Conservation (phyloP, 1,139 yeast genomes). For the Torulaspora pretoriensis region DNA sequence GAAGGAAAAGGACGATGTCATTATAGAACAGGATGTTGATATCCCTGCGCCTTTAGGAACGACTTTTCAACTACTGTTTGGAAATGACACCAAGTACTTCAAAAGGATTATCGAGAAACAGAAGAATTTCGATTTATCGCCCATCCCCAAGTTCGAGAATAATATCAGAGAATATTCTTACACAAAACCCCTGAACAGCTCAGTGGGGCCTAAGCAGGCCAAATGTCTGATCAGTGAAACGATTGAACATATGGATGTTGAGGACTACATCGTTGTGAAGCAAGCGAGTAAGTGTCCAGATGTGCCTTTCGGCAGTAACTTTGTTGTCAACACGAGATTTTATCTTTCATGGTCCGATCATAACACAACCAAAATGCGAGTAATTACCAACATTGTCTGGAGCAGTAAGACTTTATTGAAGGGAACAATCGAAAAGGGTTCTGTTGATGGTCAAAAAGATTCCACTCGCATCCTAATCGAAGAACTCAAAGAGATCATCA, state of each 20-base stretch:
- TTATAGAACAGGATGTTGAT: conserved; percentile 54
- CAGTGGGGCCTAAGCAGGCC: conserved; percentile 95
- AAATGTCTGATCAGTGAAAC: conserved; percentile 73
- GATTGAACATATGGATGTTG: conserved; percentile 58
- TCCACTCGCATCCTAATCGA: conserved; percentile 56
- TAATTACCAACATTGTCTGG: conserved; percentile 78
- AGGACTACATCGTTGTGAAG: conserved; percentile 52
- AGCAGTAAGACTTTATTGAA: conserved; percentile 90
- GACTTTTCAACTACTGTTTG: conserved; percentile 65
- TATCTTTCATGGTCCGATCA: conserved; percentile 73
- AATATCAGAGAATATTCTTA: conserved; percentile 62
- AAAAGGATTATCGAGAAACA: conserved; percentile 57
- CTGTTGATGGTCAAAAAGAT: conserved; percentile 83
- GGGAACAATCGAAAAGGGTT: conserved; percentile 86
- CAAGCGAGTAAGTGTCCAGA: conserved; percentile 82
- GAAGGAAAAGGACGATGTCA: conserved; percentile 56
- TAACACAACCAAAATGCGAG: conserved; percentile 60
- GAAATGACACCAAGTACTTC: conserved; percentile 60
- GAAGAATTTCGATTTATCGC: conserved; percentile 65
- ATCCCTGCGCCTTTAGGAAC: conserved; percentile 74
- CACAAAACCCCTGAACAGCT: conserved; percentile 71
- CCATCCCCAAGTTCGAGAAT: conserved; percentile 47
- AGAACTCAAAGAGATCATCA: conserved; percentile 51
- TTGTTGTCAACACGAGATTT: conserved; percentile 65
- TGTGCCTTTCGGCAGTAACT: conserved; percentile 88